phyloP scores from a whole-genome alignment of 2,329 filamentous ascomycete genomes.

The Mycosphaerella sp. region DNA sequence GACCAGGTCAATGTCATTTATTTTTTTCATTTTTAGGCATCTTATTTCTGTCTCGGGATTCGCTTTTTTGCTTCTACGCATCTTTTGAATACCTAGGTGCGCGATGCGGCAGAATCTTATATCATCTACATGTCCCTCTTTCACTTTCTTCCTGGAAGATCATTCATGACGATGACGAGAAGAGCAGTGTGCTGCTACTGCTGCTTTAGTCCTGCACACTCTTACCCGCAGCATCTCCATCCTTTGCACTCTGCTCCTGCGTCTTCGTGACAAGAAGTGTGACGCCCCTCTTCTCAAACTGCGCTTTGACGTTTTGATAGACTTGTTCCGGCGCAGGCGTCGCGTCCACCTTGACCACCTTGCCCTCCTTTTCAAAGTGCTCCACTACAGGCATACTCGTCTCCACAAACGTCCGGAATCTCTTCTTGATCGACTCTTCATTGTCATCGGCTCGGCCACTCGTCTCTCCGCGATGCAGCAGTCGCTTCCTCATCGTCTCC shows the following conservation, averaged over 20 bases:
- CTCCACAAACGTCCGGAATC: conserved; percentile 88
- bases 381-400: conserved; percentile 97
- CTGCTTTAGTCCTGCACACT: conserved; percentile 6
- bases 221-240: conserved; percentile 6
- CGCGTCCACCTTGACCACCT: conserved; percentile 74
- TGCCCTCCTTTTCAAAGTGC: conserved; percentile 67
- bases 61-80: no score
- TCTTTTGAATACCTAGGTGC: no score
- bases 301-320: conserved; percentile 49
- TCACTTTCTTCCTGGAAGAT: no score
- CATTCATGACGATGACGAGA: no score
- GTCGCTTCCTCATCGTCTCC: conserved; percentile 72
- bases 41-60: no score
- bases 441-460: conserved; percentile 91
- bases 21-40: no score
- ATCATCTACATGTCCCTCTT: no score
- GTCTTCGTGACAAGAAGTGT: conserved; percentile 10
- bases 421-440: conserved; percentile 89
- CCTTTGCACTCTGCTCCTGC: conserved; percentile 6
- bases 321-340: conserved; percentile 60
- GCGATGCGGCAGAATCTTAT: no score
- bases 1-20: no score
- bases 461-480: conserved; percentile 87
- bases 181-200: no score
- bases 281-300: conserved; percentile 42